Conservation (phyloP, 768 basidiomycete species). For the Fomitopsis serialis region DNA sequence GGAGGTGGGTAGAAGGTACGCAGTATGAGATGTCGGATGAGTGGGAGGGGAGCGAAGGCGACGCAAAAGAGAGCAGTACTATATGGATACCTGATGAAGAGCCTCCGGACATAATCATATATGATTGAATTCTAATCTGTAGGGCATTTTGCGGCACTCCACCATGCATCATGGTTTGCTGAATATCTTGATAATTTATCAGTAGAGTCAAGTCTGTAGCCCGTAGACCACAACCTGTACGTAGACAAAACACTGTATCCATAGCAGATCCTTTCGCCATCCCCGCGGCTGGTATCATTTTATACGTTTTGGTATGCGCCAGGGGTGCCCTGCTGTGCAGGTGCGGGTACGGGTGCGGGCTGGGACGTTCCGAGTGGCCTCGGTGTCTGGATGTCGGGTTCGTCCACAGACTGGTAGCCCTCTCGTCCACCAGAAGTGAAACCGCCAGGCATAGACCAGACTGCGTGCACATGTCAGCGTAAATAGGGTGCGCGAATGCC, state of each 20-base stretch:
- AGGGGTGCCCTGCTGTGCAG: conserved; percentile 18
- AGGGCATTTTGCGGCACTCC: background rate
- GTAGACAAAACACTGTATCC: conserved; percentile 6
- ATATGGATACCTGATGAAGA: conserved; percentile 25
- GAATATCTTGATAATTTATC: background rate
- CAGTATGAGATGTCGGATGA: conserved; percentile 30
- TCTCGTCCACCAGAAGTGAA: conserved; percentile 29
- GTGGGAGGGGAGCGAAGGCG: conserved; percentile 29
- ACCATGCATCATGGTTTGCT: too few relatives aligned
- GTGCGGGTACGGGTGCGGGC: conserved; percentile 5
- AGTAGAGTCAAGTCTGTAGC: conserved; percentile 5
- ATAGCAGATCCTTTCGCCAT: background rate
- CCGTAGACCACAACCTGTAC: conserved; percentile 6
- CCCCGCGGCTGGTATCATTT: background rate
- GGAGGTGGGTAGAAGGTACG: conserved; percentile 42
- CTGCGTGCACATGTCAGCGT: conserved; percentile 14
- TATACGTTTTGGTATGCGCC: conserved; percentile 30
- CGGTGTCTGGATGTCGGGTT: conserved; percentile 17
- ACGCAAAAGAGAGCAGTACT: conserved; percentile 23
- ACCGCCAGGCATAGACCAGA: conserved; percentile 41
- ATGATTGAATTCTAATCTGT: conserved; percentile 5
- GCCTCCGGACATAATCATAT: conserved; percentile 13
- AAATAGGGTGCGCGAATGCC: background rate
- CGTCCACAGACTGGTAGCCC: conserved; percentile 34
- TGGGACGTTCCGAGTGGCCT: conserved; percentile 20